A percentile compares a stretch with the other conserved stretches of the same genome.
phyloP scores from a whole-genome alignment of 768 basidiomycete species.

The Termitomyces sp. region DNA sequence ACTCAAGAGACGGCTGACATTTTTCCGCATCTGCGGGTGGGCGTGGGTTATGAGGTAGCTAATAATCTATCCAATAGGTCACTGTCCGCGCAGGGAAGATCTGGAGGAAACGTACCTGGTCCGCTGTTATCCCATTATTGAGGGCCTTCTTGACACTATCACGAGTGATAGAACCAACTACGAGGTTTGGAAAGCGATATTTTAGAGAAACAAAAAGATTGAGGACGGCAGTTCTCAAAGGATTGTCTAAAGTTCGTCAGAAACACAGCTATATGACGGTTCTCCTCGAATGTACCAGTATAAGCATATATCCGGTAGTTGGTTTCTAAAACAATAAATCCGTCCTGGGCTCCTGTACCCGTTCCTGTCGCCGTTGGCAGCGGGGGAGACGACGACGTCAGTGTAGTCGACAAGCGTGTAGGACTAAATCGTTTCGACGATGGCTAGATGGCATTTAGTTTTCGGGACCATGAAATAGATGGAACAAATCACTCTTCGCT shows the following conservation, averaged over 20 bases:
- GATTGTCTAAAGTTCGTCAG: slow-evolving; percentile 63
- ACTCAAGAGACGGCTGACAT: slow-evolving; percentile 43
- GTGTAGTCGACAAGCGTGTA: slow-evolving; percentile 89
- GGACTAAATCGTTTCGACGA: slow-evolving; percentile 85
- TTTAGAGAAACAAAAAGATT: slow-evolving; percentile 91
- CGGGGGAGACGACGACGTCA: slow-evolving; percentile 87
- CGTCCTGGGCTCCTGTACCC: slow-evolving; percentile 62
- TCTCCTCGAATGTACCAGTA: slow-evolving; percentile 57
- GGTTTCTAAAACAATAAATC: slow-evolving; percentile 95
- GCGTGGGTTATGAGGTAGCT: slow-evolving; percentile 92
- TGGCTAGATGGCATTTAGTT: slow-evolving; percentile 35
- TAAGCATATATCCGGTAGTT: slow-evolving; percentile 99
- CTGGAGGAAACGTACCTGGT: slow-evolving; percentile 61
- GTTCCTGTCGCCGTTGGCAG: slow-evolving; percentile 62
- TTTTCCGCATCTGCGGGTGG: slow-evolving; percentile 97
- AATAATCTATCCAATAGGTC: slow-evolving; percentile 66
- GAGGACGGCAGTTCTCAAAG: slow-evolving; percentile 92
- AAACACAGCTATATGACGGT: slow-evolving; percentile 16
- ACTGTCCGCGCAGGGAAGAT: slow-evolving; percentile 13
- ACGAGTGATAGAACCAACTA: slow-evolving; percentile 93
- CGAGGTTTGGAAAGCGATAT: slow-evolving; percentile 94
- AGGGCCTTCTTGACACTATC: slow-evolving; percentile 95
- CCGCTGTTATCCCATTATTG: slow-evolving; percentile 91
- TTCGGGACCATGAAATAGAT: slow-evolving; percentile 13
- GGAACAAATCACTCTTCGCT: slow-evolving; percentile 53